These are phyloP conservation scores for Xylariaceae sp. DNA, from an alignment of 2,329 filamentous ascomycete species.

Conservation along the genomic window DNA sequence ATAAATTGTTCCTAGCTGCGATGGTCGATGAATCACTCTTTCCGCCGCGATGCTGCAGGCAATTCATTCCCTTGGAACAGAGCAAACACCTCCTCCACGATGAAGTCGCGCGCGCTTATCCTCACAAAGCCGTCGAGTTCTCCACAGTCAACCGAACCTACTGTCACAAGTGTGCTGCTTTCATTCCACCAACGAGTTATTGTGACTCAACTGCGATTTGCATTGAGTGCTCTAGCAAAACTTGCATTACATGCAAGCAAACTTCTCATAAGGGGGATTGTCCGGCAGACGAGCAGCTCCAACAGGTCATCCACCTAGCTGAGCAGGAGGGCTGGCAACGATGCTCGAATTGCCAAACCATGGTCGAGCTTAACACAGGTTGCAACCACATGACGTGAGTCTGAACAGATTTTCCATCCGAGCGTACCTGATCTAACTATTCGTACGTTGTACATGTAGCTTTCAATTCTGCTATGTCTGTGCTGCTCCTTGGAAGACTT, in stretches of 20 bases:
- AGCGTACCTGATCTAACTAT: background rate
- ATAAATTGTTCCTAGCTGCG: constrained; percentile 39
- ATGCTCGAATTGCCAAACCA: constrained; percentile 42
- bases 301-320: constrained; percentile 42
- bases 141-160: constrained; percentile 48
- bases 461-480: constrained; percentile 35
- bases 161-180: constrained; percentile 48
- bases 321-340: constrained; percentile 47
- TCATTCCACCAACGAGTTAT: constrained; percentile 36
- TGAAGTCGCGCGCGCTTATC: constrained; percentile 36
- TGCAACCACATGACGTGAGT: constrained; percentile 59
- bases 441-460: constrained; percentile 45
- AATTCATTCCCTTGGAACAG: constrained; percentile 37
- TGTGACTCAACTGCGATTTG: constrained; percentile 41
- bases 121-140: constrained; percentile 47
- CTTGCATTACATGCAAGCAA: constrained; percentile 52
- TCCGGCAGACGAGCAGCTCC: constrained; percentile 39
- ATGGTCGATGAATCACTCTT: constrained; percentile 51
- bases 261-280: constrained; percentile 46
- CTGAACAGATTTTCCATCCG: background rate
- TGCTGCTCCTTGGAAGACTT: constrained; percentile 27
- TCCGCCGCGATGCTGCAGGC: constrained; percentile 52
- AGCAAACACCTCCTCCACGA: constrained; percentile 36
- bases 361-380: constrained; percentile 49
- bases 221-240: constrained; percentile 38